Evolutionary conservation across 257 asterid species (phyloP), one percentile per base, ranked within the genome.

Genomic region (Verbascum thapsus): DNA sequence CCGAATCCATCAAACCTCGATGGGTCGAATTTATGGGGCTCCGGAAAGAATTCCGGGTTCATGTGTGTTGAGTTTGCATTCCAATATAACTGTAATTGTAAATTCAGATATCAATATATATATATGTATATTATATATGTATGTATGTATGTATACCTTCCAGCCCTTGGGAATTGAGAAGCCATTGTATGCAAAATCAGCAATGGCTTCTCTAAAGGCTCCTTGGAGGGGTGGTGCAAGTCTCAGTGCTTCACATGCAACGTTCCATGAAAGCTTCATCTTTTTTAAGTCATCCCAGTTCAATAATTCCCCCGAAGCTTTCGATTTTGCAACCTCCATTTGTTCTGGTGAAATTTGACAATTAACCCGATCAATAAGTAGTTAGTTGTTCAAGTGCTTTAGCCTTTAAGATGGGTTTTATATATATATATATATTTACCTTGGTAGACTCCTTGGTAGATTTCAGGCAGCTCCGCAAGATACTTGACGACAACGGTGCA

Each of bases 211-310:
- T n/a, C 48, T 10, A n/a, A 42, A 42, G 5, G 4, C 13, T 11
- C 48, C 13, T n/a, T 42, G 48, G n/a, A 83, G 79, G 8, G 89
- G 86, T n/a, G 86, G 89, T 20, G 86, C 82, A 44, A 80, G 81
- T 48, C 86, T 72, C 44, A 83, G 9, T 8, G 75, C 82, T 68
- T 83, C 86, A 64, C 84, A 83, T 7, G 89, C 89, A 7, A 80
- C 89, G 20, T 80, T 83, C 86, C 89, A 80, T 51, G 86, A 80
- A 50, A 77, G 80, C 49, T 74, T 83, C 89, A 83, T 83, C 66
- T 75, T 83, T 49, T 80, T 78, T 8, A 83, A 64, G 63, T 83
- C 89, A 12, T 80, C 81, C 84, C 89, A 78, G 30, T 75, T 77
- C 65, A 83, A 67, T 26, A 77, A 38, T 71, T 83, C 89, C 8